Conservation (phyloP, 768 basidiomycete genomes). For the Trametes cingulata region DNA sequence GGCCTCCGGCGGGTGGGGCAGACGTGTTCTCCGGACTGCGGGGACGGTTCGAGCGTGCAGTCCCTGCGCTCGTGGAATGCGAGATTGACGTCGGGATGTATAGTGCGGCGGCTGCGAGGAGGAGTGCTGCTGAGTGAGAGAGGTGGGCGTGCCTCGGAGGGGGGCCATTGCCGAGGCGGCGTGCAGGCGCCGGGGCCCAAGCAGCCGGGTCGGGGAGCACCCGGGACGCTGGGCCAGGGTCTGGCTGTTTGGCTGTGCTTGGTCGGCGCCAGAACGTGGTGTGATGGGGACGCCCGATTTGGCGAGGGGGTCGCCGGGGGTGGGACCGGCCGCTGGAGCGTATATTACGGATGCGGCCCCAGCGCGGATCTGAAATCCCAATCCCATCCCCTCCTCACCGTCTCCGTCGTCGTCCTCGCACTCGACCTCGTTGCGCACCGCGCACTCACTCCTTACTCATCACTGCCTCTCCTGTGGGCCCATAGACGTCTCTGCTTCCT, state of each 20-base stretch:
- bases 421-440: background rate
- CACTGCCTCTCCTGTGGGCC: background rate
- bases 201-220: background rate
- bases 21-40: background rate
- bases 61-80: background rate
- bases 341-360: constrained; percentile 22
- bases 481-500: constrained; percentile 2
- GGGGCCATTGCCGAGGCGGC: constrained; percentile 4
- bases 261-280: background rate
- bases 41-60: background rate
- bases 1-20: background rate
- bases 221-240: background rate
- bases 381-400: constrained; percentile 9
- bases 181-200: background rate
- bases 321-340: constrained; percentile 9
- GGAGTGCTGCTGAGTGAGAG: constrained; percentile 4
- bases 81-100: background rate
- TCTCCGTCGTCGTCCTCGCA: constrained; percentile 3
- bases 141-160: constrained; percentile 3
- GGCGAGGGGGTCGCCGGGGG: constrained; percentile 6
- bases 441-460: background rate
- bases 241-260: constrained; percentile 4
- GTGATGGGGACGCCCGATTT: constrained; percentile 7
- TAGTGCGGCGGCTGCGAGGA: background rate
- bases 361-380: constrained; percentile 15